Base-by-base conservation (phyloP, 371 early-diverging fungal species). In the Catenaria anguillulae region DNA sequence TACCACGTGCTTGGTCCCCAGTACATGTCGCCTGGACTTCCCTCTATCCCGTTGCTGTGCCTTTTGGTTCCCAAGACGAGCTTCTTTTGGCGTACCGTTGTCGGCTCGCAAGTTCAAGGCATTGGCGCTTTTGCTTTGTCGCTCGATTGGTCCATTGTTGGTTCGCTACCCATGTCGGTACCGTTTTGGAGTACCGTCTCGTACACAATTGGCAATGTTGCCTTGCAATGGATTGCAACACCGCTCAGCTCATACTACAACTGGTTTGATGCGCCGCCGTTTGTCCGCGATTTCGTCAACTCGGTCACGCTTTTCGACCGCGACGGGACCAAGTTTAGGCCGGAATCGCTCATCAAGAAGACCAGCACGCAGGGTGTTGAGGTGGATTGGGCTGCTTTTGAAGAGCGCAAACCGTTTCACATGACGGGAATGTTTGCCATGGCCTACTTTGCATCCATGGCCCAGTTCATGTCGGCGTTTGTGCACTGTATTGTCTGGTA, bases 401-500 rank as follows among this genome's bases (percentile, higher is more conserved):
- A 29, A 50, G 3, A 1, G 23, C 21, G 52, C 52, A 26, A 50
- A 50, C 26, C 52, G 29, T 29, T 50, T 15, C 23, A 29, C 52
- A 50, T 50, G 26, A 29, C 52, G 2, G 29, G 29, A 17, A 13
- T 29, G 31, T 50, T 50, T 19, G 52, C 52, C 10, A 31, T 31
- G 13, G 12, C 29, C 5, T 87, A 85, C 59, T 84, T 82, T 1
- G 77, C 80, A 42, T 77, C 81, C 46, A 76, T 87, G 43, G 86
- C 86, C 23, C 80, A 84, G 56, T 66, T 87, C 52, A 78, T 76
- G 60, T 80, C 87, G 1, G 75, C 80, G 19, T 71, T 87, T 5
- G 76, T 80, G n/a, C 85, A 87, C 63, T 81, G 80, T 13, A 65
- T 74, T 23, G 64, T 84, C 50, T 83, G 86, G 63, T 82, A 87